Percentiles rank a stretch among this genome's conserved stretches.
These are phyloP conservation scores for Mycena indigotica DNA, from an alignment of 768 basidiomycete genomes.

Conservation along the genomic window DNA sequence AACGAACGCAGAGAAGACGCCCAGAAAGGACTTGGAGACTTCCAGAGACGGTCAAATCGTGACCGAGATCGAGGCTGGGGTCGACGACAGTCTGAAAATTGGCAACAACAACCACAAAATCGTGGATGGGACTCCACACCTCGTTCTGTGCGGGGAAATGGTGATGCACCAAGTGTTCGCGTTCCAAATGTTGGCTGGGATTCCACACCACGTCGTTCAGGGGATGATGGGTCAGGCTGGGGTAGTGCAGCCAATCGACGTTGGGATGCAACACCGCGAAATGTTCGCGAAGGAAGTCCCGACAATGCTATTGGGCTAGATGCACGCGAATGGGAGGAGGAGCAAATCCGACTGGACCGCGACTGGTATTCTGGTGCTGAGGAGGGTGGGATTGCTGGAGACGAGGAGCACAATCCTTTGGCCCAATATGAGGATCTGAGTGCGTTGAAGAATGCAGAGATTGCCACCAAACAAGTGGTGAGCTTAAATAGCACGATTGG, in stretches of 20 bases:
- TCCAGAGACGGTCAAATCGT: constrained; percentile 88
- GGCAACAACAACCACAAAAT: too few species aligned
- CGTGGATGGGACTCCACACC: constrained; percentile 63
- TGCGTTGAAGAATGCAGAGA: constrained; percentile 67
- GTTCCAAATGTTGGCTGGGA: constrained; percentile 95
- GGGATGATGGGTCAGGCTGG: constrained; percentile 66
- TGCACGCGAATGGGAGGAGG: constrained; percentile 94
- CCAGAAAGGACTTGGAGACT: constrained; percentile 86
- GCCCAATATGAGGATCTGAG: constrained; percentile 90
- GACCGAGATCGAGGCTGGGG: constrained; percentile 57
- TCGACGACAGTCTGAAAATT: constrained; percentile 39
- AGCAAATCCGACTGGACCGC: constrained; percentile 86
- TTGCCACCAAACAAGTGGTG: constrained; percentile 75
- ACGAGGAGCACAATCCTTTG: constrained; percentile 91
- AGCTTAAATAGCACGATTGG: constrained; percentile 24
- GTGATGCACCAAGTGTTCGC: constrained; percentile 80
- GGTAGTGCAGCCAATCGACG: constrained; percentile 53
- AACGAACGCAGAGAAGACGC: constrained; percentile 58
- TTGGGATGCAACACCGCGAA: constrained; percentile 86
- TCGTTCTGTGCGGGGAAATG: constrained; percentile 52
- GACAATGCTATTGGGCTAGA: constrained; percentile 71
- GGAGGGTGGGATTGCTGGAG: constrained; percentile 81
- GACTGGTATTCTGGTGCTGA: constrained; percentile 97
- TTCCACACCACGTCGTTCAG: constrained; percentile 73
- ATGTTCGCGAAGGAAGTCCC: constrained; percentile 64